A percentile compares a stretch with the other conserved stretches of the same genome.
Evolutionary conservation across 1,284 basidiomycete species (phyloP).

Genomic region (Vanrija sp.): DNA sequence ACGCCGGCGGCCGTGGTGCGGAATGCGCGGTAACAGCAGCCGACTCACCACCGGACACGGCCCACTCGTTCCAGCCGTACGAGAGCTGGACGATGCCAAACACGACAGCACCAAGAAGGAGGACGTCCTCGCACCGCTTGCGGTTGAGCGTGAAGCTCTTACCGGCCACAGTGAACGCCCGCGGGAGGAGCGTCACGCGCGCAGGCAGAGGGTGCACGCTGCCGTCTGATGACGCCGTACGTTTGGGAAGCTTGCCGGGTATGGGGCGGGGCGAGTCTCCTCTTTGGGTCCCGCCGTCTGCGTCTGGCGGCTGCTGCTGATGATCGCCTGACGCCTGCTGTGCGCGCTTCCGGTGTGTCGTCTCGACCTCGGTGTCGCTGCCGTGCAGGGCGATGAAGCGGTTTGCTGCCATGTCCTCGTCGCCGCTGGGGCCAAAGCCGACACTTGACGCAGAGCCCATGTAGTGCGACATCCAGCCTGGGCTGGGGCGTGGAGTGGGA

Average conservation of each 20-base stretch:
- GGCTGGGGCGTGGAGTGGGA: neutral
- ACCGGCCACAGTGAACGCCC: conserved; percentile 1
- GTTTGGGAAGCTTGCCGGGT: neutral
- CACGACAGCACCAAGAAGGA: conserved; percentile 33
- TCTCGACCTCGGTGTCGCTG: conserved; percentile 13
- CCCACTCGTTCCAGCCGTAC: conserved; percentile 36
- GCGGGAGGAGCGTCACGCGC: conserved; percentile 26
- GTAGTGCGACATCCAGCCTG: conserved; percentile 7
- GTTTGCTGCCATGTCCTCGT: conserved; percentile 23
- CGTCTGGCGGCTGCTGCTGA: neutral
- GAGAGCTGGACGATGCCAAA: conserved; percentile 33
- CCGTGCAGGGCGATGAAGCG: conserved; percentile 18
- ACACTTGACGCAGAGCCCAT: conserved; percentile 33
- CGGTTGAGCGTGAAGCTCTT: conserved; percentile 26
- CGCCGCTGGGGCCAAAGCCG: conserved; percentile 19
- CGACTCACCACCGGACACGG: conserved; percentile 41
- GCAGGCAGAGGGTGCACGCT: conserved; percentile 15
- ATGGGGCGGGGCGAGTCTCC: neutral
- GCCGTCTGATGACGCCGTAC: conserved; percentile 10
- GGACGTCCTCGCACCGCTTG: conserved; percentile 33
- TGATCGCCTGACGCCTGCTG: conserved; percentile 3
- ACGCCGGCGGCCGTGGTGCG: neutral
- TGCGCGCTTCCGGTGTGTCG: conserved; percentile 8
- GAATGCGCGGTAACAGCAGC: neutral
- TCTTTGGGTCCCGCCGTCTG: neutral